Percentiles rank a stretch among this genome's conserved stretches.
Evolutionary conservation across 352 stramenopile genomes (phyloP).

Genomic region (Albugo candida): DNA sequence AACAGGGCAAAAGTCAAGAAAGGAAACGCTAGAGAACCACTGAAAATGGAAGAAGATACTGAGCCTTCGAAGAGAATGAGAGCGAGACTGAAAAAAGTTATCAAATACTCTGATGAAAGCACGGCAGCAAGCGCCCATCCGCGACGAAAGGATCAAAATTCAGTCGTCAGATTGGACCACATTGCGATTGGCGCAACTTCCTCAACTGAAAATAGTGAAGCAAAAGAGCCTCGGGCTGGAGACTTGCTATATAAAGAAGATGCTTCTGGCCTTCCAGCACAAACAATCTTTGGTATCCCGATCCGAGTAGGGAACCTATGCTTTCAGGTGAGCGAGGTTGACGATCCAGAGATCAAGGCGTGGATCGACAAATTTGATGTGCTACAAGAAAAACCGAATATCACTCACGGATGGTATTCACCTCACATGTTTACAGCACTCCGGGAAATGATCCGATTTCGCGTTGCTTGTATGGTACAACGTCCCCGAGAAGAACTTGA

Average conservation of each 20-base stretch:
- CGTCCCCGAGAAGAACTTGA: constrained; percentile 49
- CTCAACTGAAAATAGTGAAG: constrained; percentile 18
- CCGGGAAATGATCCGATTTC: constrained; percentile 53
- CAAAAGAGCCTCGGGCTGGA: constrained; percentile 7
- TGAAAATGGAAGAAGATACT: neutral
- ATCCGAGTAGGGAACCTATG: constrained; percentile 48
- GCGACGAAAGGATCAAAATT: constrained; percentile 1
- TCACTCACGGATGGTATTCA: constrained; percentile 59
- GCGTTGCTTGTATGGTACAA: constrained; percentile 47
- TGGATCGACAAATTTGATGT: constrained; percentile 33
- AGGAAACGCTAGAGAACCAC: neutral
- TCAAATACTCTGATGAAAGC: neutral
- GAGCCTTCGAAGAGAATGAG: too few species aligned
- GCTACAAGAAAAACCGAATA: constrained; percentile 21
- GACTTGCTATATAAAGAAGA: constrained; percentile 1
- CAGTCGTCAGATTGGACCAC: constrained; percentile 1
- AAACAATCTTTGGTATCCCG: constrained; percentile 39
- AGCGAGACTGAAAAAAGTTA: neutral
- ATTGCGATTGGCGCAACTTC: constrained; percentile 20
- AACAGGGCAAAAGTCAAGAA: neutral
- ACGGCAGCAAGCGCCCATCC: too few species aligned
- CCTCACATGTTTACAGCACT: constrained; percentile 61
- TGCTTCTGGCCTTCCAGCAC: neutral
- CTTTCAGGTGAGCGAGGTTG: constrained; percentile 56
- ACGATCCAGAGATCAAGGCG: constrained; percentile 31